Evolutionary conservation across 2,329 filamentous ascomycete species (phyloP).

Genomic region (Thermomyces lanuginosus): DNA sequence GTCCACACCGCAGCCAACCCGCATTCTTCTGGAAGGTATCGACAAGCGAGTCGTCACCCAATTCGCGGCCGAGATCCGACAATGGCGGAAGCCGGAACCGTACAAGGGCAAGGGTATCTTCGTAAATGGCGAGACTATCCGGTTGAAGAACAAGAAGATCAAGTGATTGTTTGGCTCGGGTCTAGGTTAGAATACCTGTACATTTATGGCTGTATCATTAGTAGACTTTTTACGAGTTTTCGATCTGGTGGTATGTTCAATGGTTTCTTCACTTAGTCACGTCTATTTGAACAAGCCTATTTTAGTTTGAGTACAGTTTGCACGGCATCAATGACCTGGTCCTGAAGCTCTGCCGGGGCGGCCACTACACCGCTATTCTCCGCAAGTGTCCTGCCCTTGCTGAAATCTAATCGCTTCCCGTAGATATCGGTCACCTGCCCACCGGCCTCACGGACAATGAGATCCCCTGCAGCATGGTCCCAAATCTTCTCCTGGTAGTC

Average conservation of each 20-base stretch:
- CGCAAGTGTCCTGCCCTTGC: slow-evolving; percentile 65
- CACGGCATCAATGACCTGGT: slow-evolving; percentile 61
- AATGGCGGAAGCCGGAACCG: slow-evolving; percentile 83
- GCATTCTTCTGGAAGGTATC: slow-evolving; percentile 74
- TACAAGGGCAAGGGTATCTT: slow-evolving; percentile 99
- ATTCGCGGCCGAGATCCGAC: slow-evolving; percentile 75
- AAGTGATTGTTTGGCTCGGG: slow-evolving; percentile 40
- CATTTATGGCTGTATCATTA: slow-evolving; percentile 11
- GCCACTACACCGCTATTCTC: slow-evolving; percentile 91
- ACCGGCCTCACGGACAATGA: slow-evolving; percentile 87
- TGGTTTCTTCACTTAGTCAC: not conserved
- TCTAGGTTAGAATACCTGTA: slow-evolving; percentile 7
- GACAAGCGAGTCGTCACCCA: slow-evolving; percentile 77
- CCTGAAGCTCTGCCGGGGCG: slow-evolving; percentile 61
- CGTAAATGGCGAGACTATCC: slow-evolving; percentile 93
- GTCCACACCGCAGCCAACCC: slow-evolving; percentile 75
- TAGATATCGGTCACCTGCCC: slow-evolving; percentile 80
- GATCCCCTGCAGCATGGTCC: slow-evolving; percentile 91
- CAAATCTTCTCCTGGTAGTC: slow-evolving; percentile 98
- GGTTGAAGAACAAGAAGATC: slow-evolving; percentile 94
- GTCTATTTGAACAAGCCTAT: slow-evolving; percentile 9
- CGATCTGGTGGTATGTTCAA: slow-evolving; percentile 4
- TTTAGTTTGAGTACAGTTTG: slow-evolving; percentile 53
- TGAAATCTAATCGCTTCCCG: slow-evolving; percentile 75
- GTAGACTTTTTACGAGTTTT: slow-evolving; percentile 7